A percentile compares a stretch with the other conserved stretches of the same genome.
These are phyloP conservation scores for Saccharomycopsis selenospora DNA, from an alignment of 805 yeast species.

Conservation along the genomic window DNA sequence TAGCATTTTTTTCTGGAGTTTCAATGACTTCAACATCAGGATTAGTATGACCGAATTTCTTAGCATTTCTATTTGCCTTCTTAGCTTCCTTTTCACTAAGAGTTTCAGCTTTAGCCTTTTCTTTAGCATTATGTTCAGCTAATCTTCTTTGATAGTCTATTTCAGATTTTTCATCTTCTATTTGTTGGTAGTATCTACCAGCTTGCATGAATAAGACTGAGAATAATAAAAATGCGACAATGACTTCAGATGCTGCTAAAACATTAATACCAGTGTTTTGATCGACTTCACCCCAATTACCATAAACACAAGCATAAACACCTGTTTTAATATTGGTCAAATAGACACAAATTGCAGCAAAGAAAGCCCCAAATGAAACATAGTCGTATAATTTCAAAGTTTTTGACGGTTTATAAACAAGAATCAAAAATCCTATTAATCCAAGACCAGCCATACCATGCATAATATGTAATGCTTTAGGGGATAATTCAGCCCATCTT, in stretches of 20 bases:
- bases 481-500: slow-evolving; percentile 62
- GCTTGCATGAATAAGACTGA: slow-evolving; percentile 84
- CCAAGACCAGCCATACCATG: slow-evolving; percentile 61
- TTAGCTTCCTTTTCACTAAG: slow-evolving; percentile 13
- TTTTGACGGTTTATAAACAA: slow-evolving; percentile 80
- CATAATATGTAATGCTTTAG: slow-evolving; percentile 46
- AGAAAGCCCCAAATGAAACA: slow-evolving; percentile 67
- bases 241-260: slow-evolving; percentile 80
- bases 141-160: slow-evolving; percentile 6
- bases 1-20: background rate
- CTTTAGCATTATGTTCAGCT: slow-evolving; percentile 10
- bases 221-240: slow-evolving; percentile 59
- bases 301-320: slow-evolving; percentile 54
- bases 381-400: slow-evolving; percentile 87
- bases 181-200: slow-evolving; percentile 65
- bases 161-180: slow-evolving; percentile 14
- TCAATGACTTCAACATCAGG: slow-evolving; percentile 3
- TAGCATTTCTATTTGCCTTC: slow-evolving; percentile 12
- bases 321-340: slow-evolving; percentile 84
- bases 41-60: slow-evolving; percentile 18
- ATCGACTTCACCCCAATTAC: slow-evolving; percentile 93
- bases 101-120: slow-evolving; percentile 14
- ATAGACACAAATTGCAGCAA: slow-evolving; percentile 70
- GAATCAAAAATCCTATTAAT: slow-evolving; percentile 62
- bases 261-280: slow-evolving; percentile 81